Evolutionary conservation across 305 asterid genomes (phyloP), one percentile per base, ranked within the genome.

Genomic region (Ilex paraguariensis): DNA sequence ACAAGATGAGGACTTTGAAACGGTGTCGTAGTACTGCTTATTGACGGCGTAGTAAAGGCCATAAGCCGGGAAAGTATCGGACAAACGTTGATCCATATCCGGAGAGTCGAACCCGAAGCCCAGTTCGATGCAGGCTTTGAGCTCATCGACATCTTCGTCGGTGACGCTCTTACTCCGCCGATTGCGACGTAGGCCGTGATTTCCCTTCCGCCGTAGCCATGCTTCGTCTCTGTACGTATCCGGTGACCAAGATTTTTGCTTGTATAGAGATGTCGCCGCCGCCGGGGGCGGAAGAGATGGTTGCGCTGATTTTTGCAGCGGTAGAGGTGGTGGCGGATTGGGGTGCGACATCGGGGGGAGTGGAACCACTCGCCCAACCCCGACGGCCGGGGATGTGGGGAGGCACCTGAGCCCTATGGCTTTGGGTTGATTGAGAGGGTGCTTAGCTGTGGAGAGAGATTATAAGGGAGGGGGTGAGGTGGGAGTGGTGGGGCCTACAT

Each of bases 31-130:
- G 63, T 79, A 77, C 13, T 82, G 77, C 66, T 85, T 81, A 63
- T 81, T 78, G 17, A 87, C 87, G 12, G 84, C 81, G 49, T 86
- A 79, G 71, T 77, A 88, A 4, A 86, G 83, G 53, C 79, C 91
- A 44, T 86, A 86, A 1, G 92, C 95, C 40, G 96, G 92, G 28
- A 88, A 71, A 55, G 96, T 76, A 40, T 84, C 84, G 44, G 83
- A 82, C 62, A 86, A 61, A 5, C 91, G 85, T 62, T 72, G 80
- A 66, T 84, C 95, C 75, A 84, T 84, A 45, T 80, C 84, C 3
- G 85, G 90, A 1, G 95, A 87, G 66, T 87, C 86, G 13, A 84
- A 86, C 9, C 83, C 81, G 65, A 88, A 88, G 1, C 95, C 96
- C 13, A 88, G 82, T 57, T 88, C 92, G 10, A 88, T 74, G 67